Conservation (phyloP, 1,284 basidiomycete genomes). For the Porogramme epimiltina region DNA sequence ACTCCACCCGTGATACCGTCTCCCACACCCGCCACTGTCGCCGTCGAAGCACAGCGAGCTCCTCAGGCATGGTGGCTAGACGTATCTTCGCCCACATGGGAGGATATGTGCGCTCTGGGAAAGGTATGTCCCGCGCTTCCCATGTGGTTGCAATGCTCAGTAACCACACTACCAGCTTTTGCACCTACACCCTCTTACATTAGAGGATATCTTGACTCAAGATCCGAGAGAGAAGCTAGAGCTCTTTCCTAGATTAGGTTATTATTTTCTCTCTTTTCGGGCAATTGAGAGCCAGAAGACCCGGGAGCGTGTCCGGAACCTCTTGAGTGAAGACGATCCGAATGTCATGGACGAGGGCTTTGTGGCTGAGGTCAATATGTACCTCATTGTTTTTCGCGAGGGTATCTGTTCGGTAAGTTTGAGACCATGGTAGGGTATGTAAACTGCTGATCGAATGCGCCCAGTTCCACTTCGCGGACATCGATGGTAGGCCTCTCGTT, state of each 20-base stretch:
- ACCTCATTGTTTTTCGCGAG: constrained; percentile 88
- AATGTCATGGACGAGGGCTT: constrained; percentile 42
- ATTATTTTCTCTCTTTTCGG: constrained; percentile 91
- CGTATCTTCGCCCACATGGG: constrained; percentile 87
- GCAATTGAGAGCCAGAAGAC: constrained; percentile 70
- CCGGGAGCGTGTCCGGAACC: constrained; percentile 40
- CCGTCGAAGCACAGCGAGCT: constrained; percentile 5
- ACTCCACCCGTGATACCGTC: constrained; percentile 1
- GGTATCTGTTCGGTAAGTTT: constrained; percentile 84
- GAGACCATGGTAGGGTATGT: background rate
- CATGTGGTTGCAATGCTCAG: background rate
- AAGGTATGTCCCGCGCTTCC: constrained; percentile 52
- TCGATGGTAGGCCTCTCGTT: constrained; percentile 51
- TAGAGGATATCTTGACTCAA: constrained; percentile 95
- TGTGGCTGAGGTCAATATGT: constrained; percentile 83
- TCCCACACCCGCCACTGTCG: constrained; percentile 5
- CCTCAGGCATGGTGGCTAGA: constrained; percentile 87
- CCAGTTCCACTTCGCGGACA: constrained; percentile 93
- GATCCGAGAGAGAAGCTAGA: constrained; percentile 95
- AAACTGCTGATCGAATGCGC: background rate
- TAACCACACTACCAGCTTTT: constrained; percentile 55
- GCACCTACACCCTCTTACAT: constrained; percentile 89
- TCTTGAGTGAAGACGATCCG: constrained; percentile 28
- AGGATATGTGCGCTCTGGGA: constrained; percentile 86
- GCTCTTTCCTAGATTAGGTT: constrained; percentile 85